Evolutionary conservation across 2,329 filamentous ascomycete genomes (phyloP).

Genomic region (Fusarium mangiferae): DNA sequence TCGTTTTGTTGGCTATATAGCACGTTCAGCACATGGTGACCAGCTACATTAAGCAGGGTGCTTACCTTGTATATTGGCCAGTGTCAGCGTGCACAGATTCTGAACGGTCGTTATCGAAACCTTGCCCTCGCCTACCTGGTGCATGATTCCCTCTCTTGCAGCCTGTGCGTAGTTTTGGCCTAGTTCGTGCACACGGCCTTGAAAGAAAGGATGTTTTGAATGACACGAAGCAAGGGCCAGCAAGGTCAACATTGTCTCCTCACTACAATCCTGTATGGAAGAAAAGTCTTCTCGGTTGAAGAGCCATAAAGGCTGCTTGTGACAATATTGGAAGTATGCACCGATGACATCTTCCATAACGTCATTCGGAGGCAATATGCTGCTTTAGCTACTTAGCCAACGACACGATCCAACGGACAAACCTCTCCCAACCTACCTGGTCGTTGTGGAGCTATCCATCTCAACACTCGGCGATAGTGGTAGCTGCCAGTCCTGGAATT

Average conservation of each 20-base stretch:
- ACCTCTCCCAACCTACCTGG: accelerated
- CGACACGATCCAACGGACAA: accelerated
- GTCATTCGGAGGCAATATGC: not conserved
- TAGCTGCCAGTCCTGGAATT: not conserved
- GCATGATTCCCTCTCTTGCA: not conserved
- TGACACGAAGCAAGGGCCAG: not conserved
- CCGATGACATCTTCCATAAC: not conserved
- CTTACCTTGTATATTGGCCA: not conserved
- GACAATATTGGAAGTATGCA: not conserved
- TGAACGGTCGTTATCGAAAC: not conserved
- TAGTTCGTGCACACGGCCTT: not conserved
- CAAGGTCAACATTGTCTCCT: not conserved
- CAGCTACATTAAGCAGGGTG: accelerated
- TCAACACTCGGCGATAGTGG: not conserved
- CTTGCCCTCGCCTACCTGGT: not conserved
- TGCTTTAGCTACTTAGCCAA: not conserved
- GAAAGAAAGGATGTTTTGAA: not conserved
- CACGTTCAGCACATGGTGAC: accelerated
- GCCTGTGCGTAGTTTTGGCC: not conserved
- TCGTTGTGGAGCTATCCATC: not conserved
- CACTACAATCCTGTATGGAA: not conserved
- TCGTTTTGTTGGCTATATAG: not conserved
- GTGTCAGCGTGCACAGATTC: not conserved
- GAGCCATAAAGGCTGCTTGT: not conserved
- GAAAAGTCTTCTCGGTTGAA: not conserved